Evolutionary conservation across 2,329 filamentous ascomycete species (phyloP), one percentile per base, ranked within the genome.

Genomic region (Penicillium sp.): DNA sequence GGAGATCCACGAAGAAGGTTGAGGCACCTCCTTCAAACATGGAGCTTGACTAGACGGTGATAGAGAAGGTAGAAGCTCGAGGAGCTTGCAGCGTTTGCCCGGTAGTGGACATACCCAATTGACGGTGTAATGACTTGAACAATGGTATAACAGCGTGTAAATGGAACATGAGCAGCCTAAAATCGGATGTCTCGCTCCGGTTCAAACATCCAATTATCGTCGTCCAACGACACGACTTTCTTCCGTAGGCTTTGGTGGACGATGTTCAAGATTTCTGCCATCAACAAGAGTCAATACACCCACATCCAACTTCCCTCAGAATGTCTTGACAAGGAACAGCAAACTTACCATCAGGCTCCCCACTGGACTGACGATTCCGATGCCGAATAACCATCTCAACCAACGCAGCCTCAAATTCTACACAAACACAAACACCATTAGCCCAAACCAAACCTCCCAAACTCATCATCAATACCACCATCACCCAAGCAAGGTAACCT

Each of bases 181-280:
- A 66, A 67, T 30, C 55, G 72, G 57, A 68, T 76, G 63, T 83
- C 79, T 58, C 86, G 83, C 69, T 92, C 90, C 1, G 86, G 82
- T 75, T 93, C 91, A 78, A 91, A 96, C 89, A 96, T 96, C 93
- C 93, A 97, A 70, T 89, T 91, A 72, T 97, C 93, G 55, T 95
- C 91, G 24, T 91, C 85, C 54, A 96, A 79, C 15, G 89, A 87
- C 17, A 86, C 85, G 2, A 93, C 89, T 74, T 92, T 92, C 61
- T 86, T 86, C 68, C 87, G 83, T 58, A 96, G 80, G 74, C 89
- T 93, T 37, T 87, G 85, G 65, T 87, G 86, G 53, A 93, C 85
- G 24, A 87, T 84, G 65, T 90, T 87, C 28, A 92, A 81, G 3
- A 93, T 83, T 76, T 93, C 91, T 88, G 47, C 26, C 56, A 58